phyloP scores from a whole-genome alignment of 192 early-diverging fungal species.

The Lunasporangiospora selenospora region DNA sequence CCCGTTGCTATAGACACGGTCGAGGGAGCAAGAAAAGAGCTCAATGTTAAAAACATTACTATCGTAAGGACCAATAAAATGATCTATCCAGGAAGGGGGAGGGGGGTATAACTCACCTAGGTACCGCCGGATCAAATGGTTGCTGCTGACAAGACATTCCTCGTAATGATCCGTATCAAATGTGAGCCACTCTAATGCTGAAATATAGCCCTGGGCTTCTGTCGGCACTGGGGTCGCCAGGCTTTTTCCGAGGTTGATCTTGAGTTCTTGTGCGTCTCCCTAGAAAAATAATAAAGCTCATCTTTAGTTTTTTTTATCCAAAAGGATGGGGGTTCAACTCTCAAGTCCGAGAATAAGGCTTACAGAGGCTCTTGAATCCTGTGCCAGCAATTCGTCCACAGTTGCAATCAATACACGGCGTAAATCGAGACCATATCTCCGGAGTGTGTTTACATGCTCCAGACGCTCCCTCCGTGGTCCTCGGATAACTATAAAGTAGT shows the following conservation, averaged over 20 bases:
- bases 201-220: conserved; percentile 6
- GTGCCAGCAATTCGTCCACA: conserved; percentile 32
- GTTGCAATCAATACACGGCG: conserved; percentile 28
- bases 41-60: too few species aligned
- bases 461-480: conserved; percentile 20
- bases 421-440: conserved; percentile 28
- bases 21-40: too few species aligned
- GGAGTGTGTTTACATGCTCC: conserved; percentile 9
- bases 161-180: conserved; percentile 17
- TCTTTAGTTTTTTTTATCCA: too few species aligned
- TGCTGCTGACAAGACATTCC: conserved; percentile 24
- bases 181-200: conserved; percentile 30
- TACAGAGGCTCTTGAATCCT: too few species aligned
- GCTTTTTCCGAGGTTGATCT: conserved; percentile 5
- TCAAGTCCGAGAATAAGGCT: too few species aligned
- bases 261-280: background rate
- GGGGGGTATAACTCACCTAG: conserved; percentile 27
- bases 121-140: conserved; percentile 20
- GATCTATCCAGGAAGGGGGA: too few species aligned
- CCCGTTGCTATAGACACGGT: conserved; percentile 26
- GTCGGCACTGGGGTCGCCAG: background rate
- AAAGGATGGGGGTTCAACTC: too few species aligned
- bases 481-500: conserved; percentile 3
- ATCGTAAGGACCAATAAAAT: too few species aligned
- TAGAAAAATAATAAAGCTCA: too few species aligned